phyloP scores from a whole-genome alignment of 106 monocot species.

The Narthecium ossifragum region DNA sequence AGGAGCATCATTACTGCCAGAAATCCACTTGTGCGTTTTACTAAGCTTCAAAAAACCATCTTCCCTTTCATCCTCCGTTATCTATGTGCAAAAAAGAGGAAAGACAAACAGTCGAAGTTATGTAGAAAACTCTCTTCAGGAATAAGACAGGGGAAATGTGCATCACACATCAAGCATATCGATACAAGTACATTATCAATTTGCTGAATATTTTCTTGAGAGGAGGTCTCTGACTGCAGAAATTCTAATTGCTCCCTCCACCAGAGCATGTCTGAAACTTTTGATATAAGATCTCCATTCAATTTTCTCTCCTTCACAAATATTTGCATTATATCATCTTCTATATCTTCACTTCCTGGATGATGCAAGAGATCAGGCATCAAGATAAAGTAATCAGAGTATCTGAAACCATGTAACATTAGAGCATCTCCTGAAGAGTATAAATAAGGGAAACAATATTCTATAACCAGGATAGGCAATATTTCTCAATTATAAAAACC shows the following conservation, averaged over 20 bases:
- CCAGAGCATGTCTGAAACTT: conserved; percentile 58
- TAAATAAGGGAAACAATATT: too few species aligned
- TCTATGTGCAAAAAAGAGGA: conserved; percentile 9
- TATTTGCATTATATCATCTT: conserved; percentile 45
- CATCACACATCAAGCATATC: too few species aligned
- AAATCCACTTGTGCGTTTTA: conserved; percentile 58
- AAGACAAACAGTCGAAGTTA: too few species aligned
- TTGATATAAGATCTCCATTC: conserved; percentile 74
- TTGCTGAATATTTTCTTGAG: conserved; percentile 14
- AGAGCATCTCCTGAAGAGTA: too few species aligned
- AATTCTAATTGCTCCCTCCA: conserved; percentile 23
- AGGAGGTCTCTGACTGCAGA: conserved; percentile 21
- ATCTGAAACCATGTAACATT: too few species aligned
- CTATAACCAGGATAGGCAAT: too few species aligned
- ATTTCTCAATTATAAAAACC: too few species aligned
- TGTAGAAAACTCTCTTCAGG: too few species aligned
- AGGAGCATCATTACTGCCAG: conserved; percentile 55
- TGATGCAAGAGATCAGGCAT: too few species aligned
- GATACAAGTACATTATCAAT: conserved; percentile 16
- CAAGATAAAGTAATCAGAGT: too few species aligned
- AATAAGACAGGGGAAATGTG: too few species aligned
- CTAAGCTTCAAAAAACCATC: conserved; percentile 61
- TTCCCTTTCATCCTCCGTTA: conserved; percentile 27
- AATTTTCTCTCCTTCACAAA: conserved; percentile 64
- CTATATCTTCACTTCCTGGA: conserved; percentile 42